A percentile compares a stretch with the other conserved stretches of the same genome.
Evolutionary conservation across 2,329 filamentous ascomycete genomes (phyloP).

Genomic region (Hypoxylon sp.): DNA sequence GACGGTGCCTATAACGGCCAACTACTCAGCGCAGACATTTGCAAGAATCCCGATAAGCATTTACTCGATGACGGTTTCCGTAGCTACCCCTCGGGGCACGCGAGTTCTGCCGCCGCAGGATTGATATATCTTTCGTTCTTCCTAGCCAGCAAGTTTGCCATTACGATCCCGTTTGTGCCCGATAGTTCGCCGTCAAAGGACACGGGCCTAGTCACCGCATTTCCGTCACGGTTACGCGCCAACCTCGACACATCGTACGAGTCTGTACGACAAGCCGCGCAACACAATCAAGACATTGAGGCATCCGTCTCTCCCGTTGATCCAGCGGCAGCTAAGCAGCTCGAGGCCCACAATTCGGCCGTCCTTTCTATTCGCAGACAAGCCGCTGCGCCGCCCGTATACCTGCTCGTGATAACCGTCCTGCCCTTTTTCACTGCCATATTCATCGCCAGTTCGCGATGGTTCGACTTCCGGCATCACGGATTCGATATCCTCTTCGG

Average conservation of each 20-base stretch:
- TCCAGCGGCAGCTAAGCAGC: conserved; percentile 50
- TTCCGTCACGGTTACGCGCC: conserved; percentile 78
- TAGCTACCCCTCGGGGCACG: conserved; percentile 85
- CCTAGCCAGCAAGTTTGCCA: conserved; percentile 85
- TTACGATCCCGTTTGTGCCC: conserved; percentile 79
- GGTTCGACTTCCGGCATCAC: conserved; percentile 89
- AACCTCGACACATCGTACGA: conserved; percentile 56
- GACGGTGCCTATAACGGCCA: conserved; percentile 68
- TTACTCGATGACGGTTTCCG: conserved; percentile 86
- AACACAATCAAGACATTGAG: conserved; percentile 52
- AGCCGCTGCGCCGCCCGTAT: conserved; percentile 86
- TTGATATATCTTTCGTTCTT: conserved; percentile 90
- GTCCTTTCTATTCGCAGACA: conserved; percentile 74
- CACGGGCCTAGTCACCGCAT: conserved; percentile 72
- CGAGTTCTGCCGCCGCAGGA: conserved; percentile 82
- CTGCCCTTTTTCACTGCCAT: conserved; percentile 81
- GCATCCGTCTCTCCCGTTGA: conserved; percentile 52
- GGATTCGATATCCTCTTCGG: conserved; percentile 94
- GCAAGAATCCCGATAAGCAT: conserved; percentile 73
- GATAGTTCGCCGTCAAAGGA: conserved; percentile 64
- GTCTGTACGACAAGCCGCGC: conserved; percentile 55
- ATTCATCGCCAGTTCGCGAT: conserved; percentile 88
- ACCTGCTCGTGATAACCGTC: conserved; percentile 78
- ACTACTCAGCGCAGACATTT: conserved; percentile 83
- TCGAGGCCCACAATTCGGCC: conserved; percentile 56